Percentiles rank a stretch among this genome's conserved stretches.
Evolutionary conservation across 1,139 yeast species (phyloP).

Genomic region (Debaryomyces coudertii): DNA sequence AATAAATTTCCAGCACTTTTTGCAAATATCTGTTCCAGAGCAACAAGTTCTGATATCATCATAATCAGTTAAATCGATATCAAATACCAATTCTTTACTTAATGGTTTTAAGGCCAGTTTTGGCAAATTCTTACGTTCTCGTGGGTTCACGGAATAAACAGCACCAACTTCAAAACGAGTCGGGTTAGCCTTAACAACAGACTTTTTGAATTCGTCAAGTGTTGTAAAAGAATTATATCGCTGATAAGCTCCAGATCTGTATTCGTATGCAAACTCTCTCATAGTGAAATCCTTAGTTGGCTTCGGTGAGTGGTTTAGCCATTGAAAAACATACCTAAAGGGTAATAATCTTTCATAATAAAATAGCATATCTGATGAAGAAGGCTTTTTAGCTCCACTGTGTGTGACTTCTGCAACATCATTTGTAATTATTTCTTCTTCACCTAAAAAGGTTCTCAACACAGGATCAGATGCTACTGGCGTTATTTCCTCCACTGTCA

Average conservation of each 20-base stretch:
- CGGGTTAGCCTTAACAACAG: constrained; percentile 76
- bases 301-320: constrained; percentile 86
- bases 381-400: constrained; percentile 40
- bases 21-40: constrained; percentile 79
- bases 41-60: constrained; percentile 95
- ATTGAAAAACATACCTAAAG: constrained; percentile 73
- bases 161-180: constrained; percentile 96
- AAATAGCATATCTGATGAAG: constrained; percentile 68
- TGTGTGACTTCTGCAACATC: not conserved
- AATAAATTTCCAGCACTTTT: constrained; percentile 92
- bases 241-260: constrained; percentile 81
- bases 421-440: not conserved
- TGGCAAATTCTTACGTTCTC: constrained; percentile 77
- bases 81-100: constrained; percentile 87
- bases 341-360: constrained; percentile 77
- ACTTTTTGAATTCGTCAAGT: constrained; percentile 72
- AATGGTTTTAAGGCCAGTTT: constrained; percentile 80
- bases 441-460: not conserved
- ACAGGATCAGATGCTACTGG: not conserved
- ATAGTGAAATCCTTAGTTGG: constrained; percentile 74
- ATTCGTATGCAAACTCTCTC: constrained; percentile 93
- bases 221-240: constrained; percentile 79
- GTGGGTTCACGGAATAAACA: constrained; percentile 83
- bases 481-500: constrained; percentile 9
- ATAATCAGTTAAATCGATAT: constrained; percentile 97